Conservation (phyloP, 192 early-diverging fungal genomes). For the Rhizophagus sp. region DNA sequence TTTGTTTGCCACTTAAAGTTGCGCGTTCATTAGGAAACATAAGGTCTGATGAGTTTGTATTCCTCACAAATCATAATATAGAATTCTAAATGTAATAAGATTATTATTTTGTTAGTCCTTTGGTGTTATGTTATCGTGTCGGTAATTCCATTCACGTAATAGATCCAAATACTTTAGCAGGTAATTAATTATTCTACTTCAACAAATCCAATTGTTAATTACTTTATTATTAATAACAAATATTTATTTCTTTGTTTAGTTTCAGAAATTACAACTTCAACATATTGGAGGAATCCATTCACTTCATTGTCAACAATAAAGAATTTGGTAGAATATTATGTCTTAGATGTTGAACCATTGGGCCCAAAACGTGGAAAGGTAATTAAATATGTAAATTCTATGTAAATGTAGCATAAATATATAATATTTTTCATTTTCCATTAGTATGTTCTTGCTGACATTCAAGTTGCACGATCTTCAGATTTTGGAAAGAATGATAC, state of each 20-base stretch:
- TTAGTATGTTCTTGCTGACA: conserved; percentile 77
- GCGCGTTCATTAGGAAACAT: conserved; percentile 86
- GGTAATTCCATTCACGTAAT: conserved; percentile 84
- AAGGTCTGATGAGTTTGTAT: conserved; percentile 20
- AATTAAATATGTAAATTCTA: not conserved
- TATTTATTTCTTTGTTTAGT: conserved; percentile 33
- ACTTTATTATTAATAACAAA: not conserved
- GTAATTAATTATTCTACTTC: not conserved
- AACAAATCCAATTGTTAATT: not conserved
- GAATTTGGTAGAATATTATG: conserved; percentile 91
- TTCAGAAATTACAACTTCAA: conserved; percentile 70
- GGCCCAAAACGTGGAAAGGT: conserved; percentile 69
- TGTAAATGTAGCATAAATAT: not conserved
- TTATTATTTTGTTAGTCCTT: conserved; percentile 44
- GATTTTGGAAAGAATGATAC: conserved; percentile 86
- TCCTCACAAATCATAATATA: not conserved
- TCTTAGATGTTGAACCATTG: conserved; percentile 88
- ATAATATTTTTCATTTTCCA: not conserved
- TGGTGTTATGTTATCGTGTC: conserved; percentile 83
- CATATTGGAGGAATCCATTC: conserved; percentile 89
- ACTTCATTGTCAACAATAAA: conserved; percentile 70
- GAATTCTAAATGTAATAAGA: not conserved
- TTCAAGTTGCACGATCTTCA: conserved; percentile 77
- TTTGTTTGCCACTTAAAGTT: conserved; percentile 83
- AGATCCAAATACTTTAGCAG: conserved; percentile 81